Percentiles rank a stretch among this genome's conserved stretches.
phyloP scores from a whole-genome alignment of 2,329 filamentous ascomycete genomes.

The Trichophaea hybrida region DNA sequence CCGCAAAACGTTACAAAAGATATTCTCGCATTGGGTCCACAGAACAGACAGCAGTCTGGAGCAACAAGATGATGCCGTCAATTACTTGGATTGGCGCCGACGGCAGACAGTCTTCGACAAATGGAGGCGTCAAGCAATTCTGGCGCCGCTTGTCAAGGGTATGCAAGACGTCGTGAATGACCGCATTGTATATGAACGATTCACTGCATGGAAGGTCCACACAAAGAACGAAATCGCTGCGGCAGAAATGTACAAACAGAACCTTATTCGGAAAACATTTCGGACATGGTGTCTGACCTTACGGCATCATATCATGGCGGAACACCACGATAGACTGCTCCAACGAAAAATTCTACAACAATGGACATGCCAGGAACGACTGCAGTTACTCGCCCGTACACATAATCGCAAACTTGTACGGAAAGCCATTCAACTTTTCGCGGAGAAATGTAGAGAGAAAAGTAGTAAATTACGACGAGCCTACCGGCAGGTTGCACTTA shows the following conservation, averaged over 20 bases:
- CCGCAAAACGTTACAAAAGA: constrained; percentile 7
- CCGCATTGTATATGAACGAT: constrained; percentile 7
- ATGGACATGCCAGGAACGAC: constrained; percentile 12
- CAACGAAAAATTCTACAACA: constrained; percentile 1
- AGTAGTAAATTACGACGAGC: neutral
- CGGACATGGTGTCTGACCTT: constrained; percentile 14
- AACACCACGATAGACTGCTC: constrained; percentile 3
- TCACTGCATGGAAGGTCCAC: neutral
- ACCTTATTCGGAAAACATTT: constrained; percentile 2
- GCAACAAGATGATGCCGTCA: constrained; percentile 10
- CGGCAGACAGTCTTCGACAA: constrained; percentile 9
- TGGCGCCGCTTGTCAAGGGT: constrained; percentile 8
- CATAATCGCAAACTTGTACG: constrained; percentile 1
- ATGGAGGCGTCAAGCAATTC: constrained; percentile 14
- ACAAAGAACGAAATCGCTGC: constrained; percentile 2
- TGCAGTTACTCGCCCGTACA: constrained; percentile 3
- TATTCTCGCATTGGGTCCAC: constrained; percentile 18
- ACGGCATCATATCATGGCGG: constrained; percentile 7
- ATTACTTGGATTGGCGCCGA: constrained; percentile 18
- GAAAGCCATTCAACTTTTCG: neutral
- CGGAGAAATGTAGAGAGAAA: neutral
- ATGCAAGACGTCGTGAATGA: constrained; percentile 12
- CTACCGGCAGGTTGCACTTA: constrained; percentile 2
- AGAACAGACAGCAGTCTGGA: constrained; percentile 16
- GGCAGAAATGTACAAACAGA: constrained; percentile 1